These are phyloP conservation scores for Colletotrichum neosansevieriae DNA, from an alignment of 2,329 filamentous ascomycete genomes.

Conservation along the genomic window DNA sequence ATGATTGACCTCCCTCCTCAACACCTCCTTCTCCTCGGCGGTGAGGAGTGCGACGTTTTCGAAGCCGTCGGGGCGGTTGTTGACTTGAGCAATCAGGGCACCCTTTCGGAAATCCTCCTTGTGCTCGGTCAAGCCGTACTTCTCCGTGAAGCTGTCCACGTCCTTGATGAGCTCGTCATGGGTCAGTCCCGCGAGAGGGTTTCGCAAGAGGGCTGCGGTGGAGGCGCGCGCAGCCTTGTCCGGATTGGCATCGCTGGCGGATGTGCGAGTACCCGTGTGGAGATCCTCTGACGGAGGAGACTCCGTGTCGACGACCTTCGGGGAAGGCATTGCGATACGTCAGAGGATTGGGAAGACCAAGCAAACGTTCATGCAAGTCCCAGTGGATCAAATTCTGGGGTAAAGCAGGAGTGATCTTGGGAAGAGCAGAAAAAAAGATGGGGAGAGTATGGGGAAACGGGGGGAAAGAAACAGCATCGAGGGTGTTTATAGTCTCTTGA, in stretches of 20 bases:
- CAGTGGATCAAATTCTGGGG: not conserved
- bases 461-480: not conserved
- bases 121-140: constrained; percentile 50
- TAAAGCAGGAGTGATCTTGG: not conserved
- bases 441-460: constrained; percentile 5
- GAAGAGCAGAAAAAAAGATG: not conserved
- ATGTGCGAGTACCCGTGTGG: constrained; percentile 5
- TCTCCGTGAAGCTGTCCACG: constrained; percentile 52
- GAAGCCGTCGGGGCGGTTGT: constrained; percentile 49
- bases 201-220: constrained; percentile 46
- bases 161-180: constrained; percentile 49
- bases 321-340: constrained; percentile 18
- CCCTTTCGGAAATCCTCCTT: constrained; percentile 63
- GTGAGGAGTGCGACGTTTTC: constrained; percentile 45
- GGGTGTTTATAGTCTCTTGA: constrained; percentile 16
- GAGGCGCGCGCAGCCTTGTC: constrained; percentile 36
- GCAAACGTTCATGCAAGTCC: not conserved
- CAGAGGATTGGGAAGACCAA: not conserved
- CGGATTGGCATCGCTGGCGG: constrained; percentile 10
- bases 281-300: constrained; percentile 21
- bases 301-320: constrained; percentile 30
- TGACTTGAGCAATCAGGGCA: constrained; percentile 62
- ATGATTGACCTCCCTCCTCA: constrained; percentile 47
- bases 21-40: constrained; percentile 47
- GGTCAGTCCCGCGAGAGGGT: constrained; percentile 48